Conservation (phyloP, 345 rosid species). For the Eucalyptus dawsonii region DNA sequence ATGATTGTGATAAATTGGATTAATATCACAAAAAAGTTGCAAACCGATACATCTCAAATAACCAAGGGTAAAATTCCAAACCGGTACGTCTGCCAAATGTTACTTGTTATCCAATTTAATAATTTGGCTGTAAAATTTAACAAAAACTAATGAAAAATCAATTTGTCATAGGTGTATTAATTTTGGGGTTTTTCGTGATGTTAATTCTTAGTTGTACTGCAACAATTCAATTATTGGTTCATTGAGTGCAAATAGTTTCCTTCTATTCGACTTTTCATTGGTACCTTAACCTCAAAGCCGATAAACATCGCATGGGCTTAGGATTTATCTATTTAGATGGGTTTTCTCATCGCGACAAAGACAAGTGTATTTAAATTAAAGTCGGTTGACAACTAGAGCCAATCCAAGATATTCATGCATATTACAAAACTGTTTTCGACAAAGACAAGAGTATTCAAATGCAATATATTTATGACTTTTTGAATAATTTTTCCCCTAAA, state of each 20-base stretch:
- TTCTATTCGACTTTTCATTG: not conserved
- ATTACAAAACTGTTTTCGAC: not conserved
- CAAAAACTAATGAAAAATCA: rapidly evolving
- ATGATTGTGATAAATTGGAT: no score
- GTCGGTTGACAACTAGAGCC: not conserved
- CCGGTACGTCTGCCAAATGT: rapidly evolving
- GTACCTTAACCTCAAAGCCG: not conserved
- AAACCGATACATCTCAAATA: no score
- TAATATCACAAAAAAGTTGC: no score
- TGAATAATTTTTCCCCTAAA: no score
- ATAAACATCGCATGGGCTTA: not conserved
- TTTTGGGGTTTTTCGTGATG: rapidly evolving
- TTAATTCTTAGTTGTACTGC: not conserved
- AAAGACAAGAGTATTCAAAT: no score
- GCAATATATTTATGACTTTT: no score
- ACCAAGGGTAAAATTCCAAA: no score
- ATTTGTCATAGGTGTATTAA: rapidly evolving
- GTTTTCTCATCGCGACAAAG: not conserved
- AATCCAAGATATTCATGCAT: not conserved
- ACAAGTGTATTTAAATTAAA: not conserved
- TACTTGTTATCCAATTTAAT: rapidly evolving
- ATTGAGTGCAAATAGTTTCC: not conserved
- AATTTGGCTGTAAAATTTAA: no score
- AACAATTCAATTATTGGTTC: not conserved
- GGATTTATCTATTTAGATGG: not conserved